Evolutionary conservation across 2,329 filamentous ascomycete genomes (phyloP), one percentile per base, ranked within the genome.

Genomic region (Claviceps fusiformis): DNA sequence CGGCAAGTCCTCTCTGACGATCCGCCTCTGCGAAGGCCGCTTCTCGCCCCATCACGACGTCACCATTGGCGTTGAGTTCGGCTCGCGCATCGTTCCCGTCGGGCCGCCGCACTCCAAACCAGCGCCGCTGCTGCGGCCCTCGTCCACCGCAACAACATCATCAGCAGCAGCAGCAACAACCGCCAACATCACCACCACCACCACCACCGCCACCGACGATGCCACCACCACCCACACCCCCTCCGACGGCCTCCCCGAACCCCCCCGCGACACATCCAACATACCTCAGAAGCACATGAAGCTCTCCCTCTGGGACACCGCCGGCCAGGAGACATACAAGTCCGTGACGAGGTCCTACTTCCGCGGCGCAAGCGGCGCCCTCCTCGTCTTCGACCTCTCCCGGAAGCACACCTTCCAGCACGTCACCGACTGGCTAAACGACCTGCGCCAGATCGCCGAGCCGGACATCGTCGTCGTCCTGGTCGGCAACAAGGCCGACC

Each of bases 261-360:
- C 81, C n/a, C 77, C 71, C 11, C 69, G 71, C 41, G 67, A 70
- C 59, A 65, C 67, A 27, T 65, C 64, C 60, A 61, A 63, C 56
- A 61, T 64, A 15, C 72, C 71, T 35, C 82, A 85, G 68, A 85
- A 82, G 64, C 86, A 92, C 73, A 95, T 95, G 90, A 95, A 95
- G 72, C 79, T 95, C 5, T 89, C 85, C 48, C 76, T 97, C 11
- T 97, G 92, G 92, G 92, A 96, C 67, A 97, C 92, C 0, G 92
- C 92, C 17, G 92, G 92, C 31, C 92, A 97, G 70, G 92, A 97
- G 74, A 95, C 90, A 13, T 97, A 97, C 76, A 96, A 96, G 70
- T 92, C 87, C 48, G 93, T 97, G 57, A 97, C 92, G 9, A 79
- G 92, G 54, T 93, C 87, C 58, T 96, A 96, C 73, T 95, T 95